Base-by-base conservation (phyloP, 2,329 filamentous ascomycete genomes). In the Macrophomina tecta region DNA sequence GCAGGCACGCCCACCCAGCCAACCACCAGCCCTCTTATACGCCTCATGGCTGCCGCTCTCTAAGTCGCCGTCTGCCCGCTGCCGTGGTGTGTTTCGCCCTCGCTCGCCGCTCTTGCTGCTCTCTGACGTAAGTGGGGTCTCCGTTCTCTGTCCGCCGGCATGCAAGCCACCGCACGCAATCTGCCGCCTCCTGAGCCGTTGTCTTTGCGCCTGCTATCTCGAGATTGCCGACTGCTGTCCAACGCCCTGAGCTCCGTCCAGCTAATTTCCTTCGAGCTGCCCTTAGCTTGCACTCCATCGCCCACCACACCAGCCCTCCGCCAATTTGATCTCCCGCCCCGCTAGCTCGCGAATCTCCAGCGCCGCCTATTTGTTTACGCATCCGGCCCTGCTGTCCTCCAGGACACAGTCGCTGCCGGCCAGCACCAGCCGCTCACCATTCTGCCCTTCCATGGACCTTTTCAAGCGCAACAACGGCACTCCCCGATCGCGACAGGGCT, bases 401-500 rank as follows among this genome's bases (percentile, higher is more conserved):
- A 36, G 36, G 64, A 61, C 53, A 61, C 64, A 60, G 53, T 61
- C 23, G 64, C 64, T 66, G 64, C 64, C 34, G 64, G 53, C 18
- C 64, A 66, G 64, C 64, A 49, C 38, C 55, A 60, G 36, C 46
- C 52, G 23, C 60, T 42, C 36, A 38, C 11, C 16, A 23, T 40
- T 58, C 64, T 18, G 11, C 42, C 45, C 69, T 48, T 69, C 72
- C 38, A 78, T 79, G 77, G 78, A 78, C 69, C 68, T 72, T 36
- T 78, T 76, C 60, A 75, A 78, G 73, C 78, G 77, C 68, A 75
- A 66, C 69, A 75, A 74, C 66, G 68, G 70, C 7, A 48, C 70
- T 48, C 70, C 73, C 42, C 73, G 69, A 66, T 78, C 75, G 34
- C 73, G 73, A 65, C 75, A 76, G 65, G 76, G 75, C 45, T 78